phyloP scores from a whole-genome alignment of 75 land plant species.

The Picea glauca region DNA sequence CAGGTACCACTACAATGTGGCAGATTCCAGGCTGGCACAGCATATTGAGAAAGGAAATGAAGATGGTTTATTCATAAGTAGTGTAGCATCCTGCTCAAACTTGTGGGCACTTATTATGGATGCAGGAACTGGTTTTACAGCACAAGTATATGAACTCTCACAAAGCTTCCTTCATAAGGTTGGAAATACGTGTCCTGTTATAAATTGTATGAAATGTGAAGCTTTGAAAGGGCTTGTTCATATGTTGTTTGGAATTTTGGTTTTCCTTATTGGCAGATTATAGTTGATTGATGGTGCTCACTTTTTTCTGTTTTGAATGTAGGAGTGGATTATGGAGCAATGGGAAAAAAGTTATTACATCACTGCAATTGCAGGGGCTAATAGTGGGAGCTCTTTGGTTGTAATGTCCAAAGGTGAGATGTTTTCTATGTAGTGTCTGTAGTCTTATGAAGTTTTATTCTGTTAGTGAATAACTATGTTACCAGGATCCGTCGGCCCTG shows the following conservation, averaged over 20 bases:
- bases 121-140: slow-evolving; percentile 89
- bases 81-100: slow-evolving; percentile 87
- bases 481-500: too few relatives aligned
- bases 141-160: slow-evolving; percentile 88
- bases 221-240: not conserved
- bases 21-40: slow-evolving; percentile 82
- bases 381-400: slow-evolving; percentile 86
- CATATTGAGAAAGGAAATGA: slow-evolving; percentile 90
- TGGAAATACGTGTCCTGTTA: too few relatives aligned
- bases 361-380: slow-evolving; percentile 89
- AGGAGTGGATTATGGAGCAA: slow-evolving; percentile 98
- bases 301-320: not conserved
- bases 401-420: slow-evolving; percentile 92
- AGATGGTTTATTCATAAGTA: slow-evolving; percentile 87
- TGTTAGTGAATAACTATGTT: too few relatives aligned
- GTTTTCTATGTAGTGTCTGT: not conserved
- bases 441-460: too few relatives aligned
- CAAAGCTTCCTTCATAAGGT: slow-evolving; percentile 89
- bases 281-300: not conserved
- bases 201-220: not conserved
- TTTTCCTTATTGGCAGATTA: not conserved
- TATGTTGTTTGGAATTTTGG: not conserved
- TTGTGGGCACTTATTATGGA: slow-evolving; percentile 98
- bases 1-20: slow-evolving; percentile 97
- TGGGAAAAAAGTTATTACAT: slow-evolving; percentile 92